Evolutionary conservation across 2,329 filamentous ascomycete species (phyloP).

Genomic region (Hymenoscyphus infarciens): DNA sequence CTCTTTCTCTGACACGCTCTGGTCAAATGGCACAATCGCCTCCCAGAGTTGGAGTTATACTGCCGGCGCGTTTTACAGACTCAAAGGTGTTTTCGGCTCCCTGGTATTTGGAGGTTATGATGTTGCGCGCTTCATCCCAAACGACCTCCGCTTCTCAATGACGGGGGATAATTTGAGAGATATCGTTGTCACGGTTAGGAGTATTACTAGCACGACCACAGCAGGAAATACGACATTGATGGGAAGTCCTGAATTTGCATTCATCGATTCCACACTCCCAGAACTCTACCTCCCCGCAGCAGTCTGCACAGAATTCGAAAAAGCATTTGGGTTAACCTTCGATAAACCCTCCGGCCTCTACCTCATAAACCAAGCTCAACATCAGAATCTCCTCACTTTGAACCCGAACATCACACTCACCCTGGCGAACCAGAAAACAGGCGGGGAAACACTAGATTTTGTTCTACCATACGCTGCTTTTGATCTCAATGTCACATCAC

Average conservation of each 20-base stretch:
- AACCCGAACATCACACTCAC: conserved; percentile 35
- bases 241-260: conserved; percentile 23
- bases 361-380: conserved; percentile 30
- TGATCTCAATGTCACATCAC: conserved; percentile 25
- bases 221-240: conserved; percentile 24
- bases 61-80: background rate
- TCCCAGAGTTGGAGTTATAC: background rate
- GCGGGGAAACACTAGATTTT: conserved; percentile 25
- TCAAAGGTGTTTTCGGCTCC: background rate
- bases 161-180: conserved; percentile 39
- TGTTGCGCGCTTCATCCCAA: conserved; percentile 38
- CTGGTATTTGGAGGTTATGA: conserved; percentile 39
- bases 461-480: conserved; percentile 31
- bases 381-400: conserved; percentile 25
- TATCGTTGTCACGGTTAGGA: conserved; percentile 40
- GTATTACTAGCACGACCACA: conserved; percentile 31
- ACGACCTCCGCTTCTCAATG: conserved; percentile 40
- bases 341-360: conserved; percentile 33
- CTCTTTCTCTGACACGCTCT: conserved; percentile 38
- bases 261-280: conserved; percentile 36
- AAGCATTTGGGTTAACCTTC: conserved; percentile 34
- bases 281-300: conserved; percentile 36
- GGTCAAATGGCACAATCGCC: conserved; percentile 28
- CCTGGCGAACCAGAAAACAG: conserved; percentile 23
- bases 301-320: conserved; percentile 35